A percentile compares a stretch with the other conserved stretches of the same genome.
These are phyloP conservation scores for Xylaria polymorpha DNA, from an alignment of 2,329 filamentous ascomycete genomes.

Conservation along the genomic window DNA sequence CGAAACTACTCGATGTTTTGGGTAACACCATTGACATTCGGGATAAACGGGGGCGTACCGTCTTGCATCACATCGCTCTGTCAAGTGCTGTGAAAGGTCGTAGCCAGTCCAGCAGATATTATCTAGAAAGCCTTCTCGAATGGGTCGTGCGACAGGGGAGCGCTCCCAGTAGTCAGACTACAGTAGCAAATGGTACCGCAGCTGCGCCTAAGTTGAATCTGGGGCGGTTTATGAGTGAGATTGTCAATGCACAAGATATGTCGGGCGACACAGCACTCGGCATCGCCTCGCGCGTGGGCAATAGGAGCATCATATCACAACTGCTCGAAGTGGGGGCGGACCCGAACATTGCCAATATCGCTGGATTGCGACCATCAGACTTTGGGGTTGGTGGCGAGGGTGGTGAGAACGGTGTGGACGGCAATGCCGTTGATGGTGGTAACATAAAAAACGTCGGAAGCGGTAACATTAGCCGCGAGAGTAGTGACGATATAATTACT, in stretches of 20 bases:
- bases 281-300: slow-evolving; percentile 91
- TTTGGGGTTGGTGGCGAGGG: slow-evolving; percentile 84
- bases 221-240: slow-evolving; percentile 94
- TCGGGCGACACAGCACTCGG: slow-evolving; percentile 95
- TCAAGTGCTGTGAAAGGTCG: slow-evolving; percentile 96
- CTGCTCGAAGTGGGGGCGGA: slow-evolving; percentile 94
- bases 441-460: slow-evolving; percentile 58
- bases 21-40: slow-evolving; percentile 90
- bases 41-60: slow-evolving; percentile 89
- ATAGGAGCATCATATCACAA: slow-evolving; percentile 95
- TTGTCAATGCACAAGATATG: slow-evolving; percentile 95
- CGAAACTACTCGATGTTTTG: slow-evolving; percentile 87
- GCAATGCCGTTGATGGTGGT: slow-evolving; percentile 49
- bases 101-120: slow-evolving; percentile 92
- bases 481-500: slow-evolving; percentile 81
- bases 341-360: slow-evolving; percentile 89
- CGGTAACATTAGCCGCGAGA: slow-evolving; percentile 72
- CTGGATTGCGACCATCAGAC: slow-evolving; percentile 88
- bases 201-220: slow-evolving; percentile 78
- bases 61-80: slow-evolving; percentile 95
- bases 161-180: slow-evolving; percentile 64
- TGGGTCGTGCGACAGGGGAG: slow-evolving; percentile 91
- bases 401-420: slow-evolving; percentile 48
- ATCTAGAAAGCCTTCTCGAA: slow-evolving; percentile 92
- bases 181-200: slow-evolving; percentile 48